Evolutionary conservation across 805 yeast species (phyloP), one percentile per base, ranked within the genome.

Genomic region (Monosporozyma unispora): DNA sequence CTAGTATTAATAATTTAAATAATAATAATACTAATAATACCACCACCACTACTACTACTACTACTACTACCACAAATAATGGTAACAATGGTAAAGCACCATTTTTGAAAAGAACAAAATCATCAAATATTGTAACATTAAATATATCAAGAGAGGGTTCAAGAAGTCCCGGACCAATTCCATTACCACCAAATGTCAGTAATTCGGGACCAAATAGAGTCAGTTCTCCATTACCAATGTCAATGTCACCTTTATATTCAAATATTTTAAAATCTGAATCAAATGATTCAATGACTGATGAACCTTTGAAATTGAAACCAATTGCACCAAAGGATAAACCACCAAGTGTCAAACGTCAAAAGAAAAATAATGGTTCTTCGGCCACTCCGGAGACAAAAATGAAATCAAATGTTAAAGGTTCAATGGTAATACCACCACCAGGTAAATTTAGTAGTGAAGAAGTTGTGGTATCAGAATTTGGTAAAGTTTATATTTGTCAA

Each of bases 401-500:
- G 6, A 49, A 50, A 44, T 3, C 29, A 10, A 43, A 38, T 40
- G 31, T 41, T 23, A 50, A 51, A 37, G 51, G 53, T 14, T 47
- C 53, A n/a, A 45, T 51, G 2, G 39, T 52, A 1, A 48, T 52
- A 29, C 50, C 53, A 31, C 60, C 61, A 35, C 60, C 54, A 22
- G 56, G 61, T 11, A 65, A 63, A 41, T 62, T 67, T 33, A 52
- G 62, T 3, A 56, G 62, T 4, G 61, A 60, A 9, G 70, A 67
- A 48, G 57, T 66, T 12, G 54, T 67, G 19, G 55, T 63, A 11
- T 62, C 67, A 6, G 66, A 64, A 37, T 60, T 58, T 45, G 70
- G 70, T 12, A 67, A 66, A 52, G 60, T 63, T 23, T 67, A 67
- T 44, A 59, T 64, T 22, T 67, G 70, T 46, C 66, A 62, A 49